Evolutionary conservation across 306 rosid species (phyloP).

Genomic region (Ochetophila trinervis): DNA sequence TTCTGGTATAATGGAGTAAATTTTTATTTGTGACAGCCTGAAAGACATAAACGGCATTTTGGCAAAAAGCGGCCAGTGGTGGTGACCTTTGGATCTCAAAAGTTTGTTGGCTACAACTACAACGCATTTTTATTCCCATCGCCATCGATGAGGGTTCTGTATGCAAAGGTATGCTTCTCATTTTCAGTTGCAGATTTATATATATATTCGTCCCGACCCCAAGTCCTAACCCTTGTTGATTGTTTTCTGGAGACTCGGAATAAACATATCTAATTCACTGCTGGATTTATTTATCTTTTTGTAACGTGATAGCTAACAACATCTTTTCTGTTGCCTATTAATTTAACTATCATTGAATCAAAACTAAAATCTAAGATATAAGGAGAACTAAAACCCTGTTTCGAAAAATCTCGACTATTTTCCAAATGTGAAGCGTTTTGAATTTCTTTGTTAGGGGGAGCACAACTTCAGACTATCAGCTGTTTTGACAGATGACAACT

Average conservation of each 20-base stretch:
- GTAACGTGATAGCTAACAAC: neutral
- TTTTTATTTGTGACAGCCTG: conserved; percentile 31
- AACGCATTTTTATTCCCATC: conserved; percentile 27
- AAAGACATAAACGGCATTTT: conserved; percentile 32
- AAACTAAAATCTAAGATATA: neutral
- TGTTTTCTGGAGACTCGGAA: too few species aligned
- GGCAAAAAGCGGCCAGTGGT: conserved; percentile 26
- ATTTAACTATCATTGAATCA: neutral
- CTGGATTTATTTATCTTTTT: too few species aligned
- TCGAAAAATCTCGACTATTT: neutral
- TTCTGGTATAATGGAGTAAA: neutral
- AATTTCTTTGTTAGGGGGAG: conserved; percentile 48
- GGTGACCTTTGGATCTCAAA: conserved; percentile 32
- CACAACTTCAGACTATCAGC: conserved; percentile 38
- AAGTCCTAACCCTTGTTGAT: too few species aligned
- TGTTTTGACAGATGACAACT: conserved; percentile 55
- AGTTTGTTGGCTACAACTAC: conserved; percentile 26
- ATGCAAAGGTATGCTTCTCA: conserved; percentile 41
- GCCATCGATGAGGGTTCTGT: conserved; percentile 19
- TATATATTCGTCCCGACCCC: neutral
- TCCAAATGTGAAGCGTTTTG: neutral
- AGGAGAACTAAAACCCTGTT: neutral
- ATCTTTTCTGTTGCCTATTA: neutral
- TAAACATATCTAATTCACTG: too few species aligned
- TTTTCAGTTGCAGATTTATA: conserved; percentile 8